Base-by-base conservation (phyloP, 192 early-diverging fungal species). In the Linnemannia exigua region DNA sequence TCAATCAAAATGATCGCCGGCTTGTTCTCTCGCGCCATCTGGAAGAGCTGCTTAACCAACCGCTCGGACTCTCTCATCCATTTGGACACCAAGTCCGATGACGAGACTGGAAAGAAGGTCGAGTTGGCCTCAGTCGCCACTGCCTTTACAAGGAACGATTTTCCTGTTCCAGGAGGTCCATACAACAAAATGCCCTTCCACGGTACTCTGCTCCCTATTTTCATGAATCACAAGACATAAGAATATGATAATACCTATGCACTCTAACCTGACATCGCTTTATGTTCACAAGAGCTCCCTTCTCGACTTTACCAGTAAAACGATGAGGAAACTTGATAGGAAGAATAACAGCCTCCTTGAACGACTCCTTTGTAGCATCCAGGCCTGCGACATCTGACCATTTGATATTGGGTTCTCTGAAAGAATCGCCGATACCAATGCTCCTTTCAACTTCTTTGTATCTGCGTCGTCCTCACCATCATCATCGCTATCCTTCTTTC, bases 11-110 rank as follows among this genome's bases (percentile, higher is more conserved):
- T 98, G 87, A 99, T 99, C 14, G 98, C 94, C 31, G 98, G 98
- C 79, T 94, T 96, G 87, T 92, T 94, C 76, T 98, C 96, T 50
- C 98, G 90, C 50, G 97, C 98, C 92, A 98, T 96, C 44, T 91
- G 90, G 90, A 99, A 99, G 67, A 99, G 89, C 74, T 98, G 93
- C 89, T 98, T 98, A 19, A 99, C 96, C 50, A 98, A 91, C 87
- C 96, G 89, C 88, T 99, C 98, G 91, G 94, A 95, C 88, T 99
- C 98, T 67, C 98, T 98, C 95, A 99, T 99, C 97, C 97, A 99
- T 91, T 99, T 99, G 85, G 94, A 95, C n/a, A 99, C 98, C 69
- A 99, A 90, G 89, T 99, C 98, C 6, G 98, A 98, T 6, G 98
- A 99, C 17, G 96, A 97, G 28, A 99, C 96, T 19, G 97, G 96